Evolutionary conservation across 495 filamentous ascomycete genomes (phyloP).

Genomic region (Daldinia vernicosa): DNA sequence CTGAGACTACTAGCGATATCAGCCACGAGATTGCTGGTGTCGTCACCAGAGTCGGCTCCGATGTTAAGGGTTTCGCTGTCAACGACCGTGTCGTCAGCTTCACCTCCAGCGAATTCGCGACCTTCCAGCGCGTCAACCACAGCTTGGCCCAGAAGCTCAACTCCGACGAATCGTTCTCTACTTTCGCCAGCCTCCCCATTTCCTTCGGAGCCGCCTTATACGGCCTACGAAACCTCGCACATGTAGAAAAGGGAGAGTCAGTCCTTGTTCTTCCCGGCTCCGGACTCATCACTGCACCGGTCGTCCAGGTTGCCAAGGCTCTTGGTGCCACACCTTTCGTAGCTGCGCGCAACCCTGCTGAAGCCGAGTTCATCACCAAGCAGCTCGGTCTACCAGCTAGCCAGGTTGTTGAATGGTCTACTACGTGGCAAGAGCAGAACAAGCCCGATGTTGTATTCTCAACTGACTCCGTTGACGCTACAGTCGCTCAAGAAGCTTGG

Average conservation of each 20-base stretch:
- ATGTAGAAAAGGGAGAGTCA: conserved; percentile 20
- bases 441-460: conserved; percentile 46
- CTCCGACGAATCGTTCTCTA: not conserved
- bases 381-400: conserved; percentile 49
- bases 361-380: not conserved
- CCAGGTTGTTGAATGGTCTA: conserved; percentile 49
- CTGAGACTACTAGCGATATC: conserved; percentile 37
- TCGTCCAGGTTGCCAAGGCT: conserved; percentile 51
- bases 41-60: conserved; percentile 24
- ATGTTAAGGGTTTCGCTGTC: conserved; percentile 12
- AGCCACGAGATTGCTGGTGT: conserved; percentile 40
- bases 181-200: not conserved
- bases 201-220: conserved; percentile 27
- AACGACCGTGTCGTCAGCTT: conserved; percentile 35
- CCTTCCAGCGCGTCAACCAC: conserved; percentile 24
- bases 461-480: conserved; percentile 34
- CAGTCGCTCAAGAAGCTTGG: conserved; percentile 36
- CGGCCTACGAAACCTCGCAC: conserved; percentile 29
- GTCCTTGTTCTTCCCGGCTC: conserved; percentile 32
- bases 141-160: not conserved
- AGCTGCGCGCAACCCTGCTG: conserved; percentile 9
- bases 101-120: conserved; percentile 30
- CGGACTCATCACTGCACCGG: conserved; percentile 50
- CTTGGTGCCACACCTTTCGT: conserved; percentile 55
- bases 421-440: conserved; percentile 31